These are phyloP conservation scores for Suaeda aralocaspica DNA, from an alignment of 148 eudicot genomes.

Conservation along the genomic window DNA sequence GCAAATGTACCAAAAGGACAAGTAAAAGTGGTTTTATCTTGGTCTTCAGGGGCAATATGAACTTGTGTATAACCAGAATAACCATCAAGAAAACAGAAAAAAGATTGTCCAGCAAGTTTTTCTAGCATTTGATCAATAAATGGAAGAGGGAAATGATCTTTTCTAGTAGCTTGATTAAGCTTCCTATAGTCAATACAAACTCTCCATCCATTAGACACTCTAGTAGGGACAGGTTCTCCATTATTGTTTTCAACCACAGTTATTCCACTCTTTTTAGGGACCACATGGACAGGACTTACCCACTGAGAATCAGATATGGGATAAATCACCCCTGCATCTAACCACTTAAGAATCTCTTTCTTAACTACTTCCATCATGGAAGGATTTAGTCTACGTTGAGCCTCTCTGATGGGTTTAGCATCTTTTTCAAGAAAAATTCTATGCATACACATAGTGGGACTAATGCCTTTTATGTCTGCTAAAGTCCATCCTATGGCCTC, in stretches of 20 bases:
- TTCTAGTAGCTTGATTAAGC: background rate
- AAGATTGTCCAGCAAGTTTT: background rate
- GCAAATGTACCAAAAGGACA: background rate
- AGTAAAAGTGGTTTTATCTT: conserved; percentile 4
- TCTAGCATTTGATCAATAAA: conserved; percentile 14
- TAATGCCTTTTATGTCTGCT: background rate
- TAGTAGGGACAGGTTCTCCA: background rate
- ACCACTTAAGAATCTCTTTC: background rate
- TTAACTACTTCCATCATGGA: background rate
- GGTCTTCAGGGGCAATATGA: background rate
- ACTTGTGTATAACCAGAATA: background rate
- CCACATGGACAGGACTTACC: background rate
- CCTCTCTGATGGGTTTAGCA: background rate
- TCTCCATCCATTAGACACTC: background rate
- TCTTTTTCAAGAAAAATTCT: background rate
- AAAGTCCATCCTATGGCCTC: background rate
- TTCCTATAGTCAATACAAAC: background rate
- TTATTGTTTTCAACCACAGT: background rate
- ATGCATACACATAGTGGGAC: background rate
- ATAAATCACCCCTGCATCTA: background rate
- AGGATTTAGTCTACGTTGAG: background rate
- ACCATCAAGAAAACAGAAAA: background rate
- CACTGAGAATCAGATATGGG: background rate
- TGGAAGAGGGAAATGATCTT: background rate
- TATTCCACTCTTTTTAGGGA: background rate